Percentiles rank a stretch among this genome's conserved stretches.
Evolutionary conservation across 345 rosid species (phyloP).

Genomic region (Eucalyptus cloeziana): DNA sequence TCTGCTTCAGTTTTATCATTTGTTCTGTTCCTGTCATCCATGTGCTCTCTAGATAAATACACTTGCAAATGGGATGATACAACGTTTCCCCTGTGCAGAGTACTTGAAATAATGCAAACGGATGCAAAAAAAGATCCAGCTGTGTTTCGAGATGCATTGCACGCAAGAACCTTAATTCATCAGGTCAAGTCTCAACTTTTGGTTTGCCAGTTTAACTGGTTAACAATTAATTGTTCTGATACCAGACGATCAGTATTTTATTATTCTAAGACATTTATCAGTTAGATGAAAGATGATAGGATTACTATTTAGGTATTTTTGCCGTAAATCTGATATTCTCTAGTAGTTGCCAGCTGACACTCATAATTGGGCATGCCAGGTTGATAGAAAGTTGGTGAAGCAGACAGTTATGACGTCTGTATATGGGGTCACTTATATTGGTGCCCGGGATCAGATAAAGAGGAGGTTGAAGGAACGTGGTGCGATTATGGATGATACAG

Average conservation of each 20-base stretch:
- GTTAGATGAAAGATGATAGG: not conserved
- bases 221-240: not conserved
- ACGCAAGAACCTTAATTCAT: slow-evolving; percentile 45
- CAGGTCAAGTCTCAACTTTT: slow-evolving; percentile 39
- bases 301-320: not conserved
- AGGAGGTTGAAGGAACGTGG: slow-evolving; percentile 92
- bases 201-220: not conserved
- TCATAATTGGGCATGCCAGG: slow-evolving; percentile 28
- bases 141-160: slow-evolving; percentile 54
- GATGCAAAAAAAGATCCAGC: slow-evolving; percentile 84
- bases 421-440: slow-evolving; percentile 90
- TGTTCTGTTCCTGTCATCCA: not conserved
- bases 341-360: not conserved
- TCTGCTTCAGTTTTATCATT: not conserved
- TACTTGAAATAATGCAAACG: slow-evolving; percentile 56
- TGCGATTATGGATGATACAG: slow-evolving; percentile 35
- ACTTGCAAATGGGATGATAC: not conserved
- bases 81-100: slow-evolving; percentile 33
- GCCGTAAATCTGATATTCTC: not conserved
- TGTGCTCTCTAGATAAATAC: not conserved
- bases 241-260: not conserved
- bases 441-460: slow-evolving; percentile 95
- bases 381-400: slow-evolving; percentile 96
- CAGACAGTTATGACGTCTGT: slow-evolving; percentile 99
- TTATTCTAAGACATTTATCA: not conserved